Evolutionary conservation across 352 stramenopile species (phyloP), one percentile per base, ranked within the genome.

Genomic region (Globisporangium nagaii): DNA sequence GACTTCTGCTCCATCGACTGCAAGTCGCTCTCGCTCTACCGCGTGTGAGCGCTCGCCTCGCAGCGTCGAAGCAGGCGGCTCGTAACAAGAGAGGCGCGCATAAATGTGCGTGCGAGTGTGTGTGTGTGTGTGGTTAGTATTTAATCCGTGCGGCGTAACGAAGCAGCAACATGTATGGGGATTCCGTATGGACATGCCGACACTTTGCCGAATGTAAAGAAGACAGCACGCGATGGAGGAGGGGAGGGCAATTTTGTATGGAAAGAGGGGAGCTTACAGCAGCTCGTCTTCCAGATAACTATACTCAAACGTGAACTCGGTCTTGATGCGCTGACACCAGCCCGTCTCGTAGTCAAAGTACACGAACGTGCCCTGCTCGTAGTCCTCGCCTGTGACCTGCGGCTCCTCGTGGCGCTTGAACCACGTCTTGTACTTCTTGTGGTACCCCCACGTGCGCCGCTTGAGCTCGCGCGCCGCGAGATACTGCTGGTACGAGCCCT

Each of bases 371-470:
- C 97, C 97, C 77, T 99, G 94, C 73, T 99, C 97, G 77, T 98
- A 99, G 62, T 99, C 95, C 56, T 99, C 95, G 2, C 94, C 98
- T 47, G 96, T 98, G 13, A 97, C 71, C 62, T 96, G 81, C 12
- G 95, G 94, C 71, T 98, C 96, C 67, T 98, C 86, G 63, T 99
- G 96, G 31, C 96, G 89, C 79, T 99, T 98, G 71, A 99, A 99
- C 97, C 97, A 99, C 41, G 97, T 99, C 84, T 98, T 98, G 79
- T 99, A 99, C 89, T 99, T 99, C 66, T 99, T 99, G 82, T 99
- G 97, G 75, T 98, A 99, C 36, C 97, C 84, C 97, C 97, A 99
- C 62, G 88, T 98, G 68, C 98, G 92, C 67, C 96, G 96, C 79
- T 99, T 99, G 48, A 99, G 87, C 70, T 99, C 95, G 5, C 92